Evolutionary conservation across 2,329 filamentous ascomycete genomes (phyloP), one percentile per base, ranked within the genome.

Genomic region (Sarocladium kiliense): DNA sequence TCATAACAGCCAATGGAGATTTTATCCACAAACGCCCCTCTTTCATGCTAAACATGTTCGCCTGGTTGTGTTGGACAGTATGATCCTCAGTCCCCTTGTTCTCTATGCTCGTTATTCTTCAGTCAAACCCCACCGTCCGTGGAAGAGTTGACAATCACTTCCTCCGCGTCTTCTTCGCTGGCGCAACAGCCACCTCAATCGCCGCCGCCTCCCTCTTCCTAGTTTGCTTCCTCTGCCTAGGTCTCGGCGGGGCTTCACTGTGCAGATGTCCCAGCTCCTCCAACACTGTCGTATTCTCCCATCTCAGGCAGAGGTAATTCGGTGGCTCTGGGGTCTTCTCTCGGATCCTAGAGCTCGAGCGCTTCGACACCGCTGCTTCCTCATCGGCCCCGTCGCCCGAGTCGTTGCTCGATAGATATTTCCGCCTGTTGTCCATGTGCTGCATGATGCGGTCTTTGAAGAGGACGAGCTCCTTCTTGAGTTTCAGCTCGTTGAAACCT

Each of bases 401-500:
- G n/a, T 54, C 63, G 14, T 61, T 59, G 19, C 78, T 75, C 1
- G 71, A 67, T 30, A 81, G 77, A 64, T 96, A 96, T 60, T 80
- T 76, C 59, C 84, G 84, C 59, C 95, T 86, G 64, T 86, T 87
- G 63, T 86, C 78, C 92, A 97, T 97, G 64, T 91, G 85, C 58
- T 81, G 79, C 23, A 80, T 75, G 59, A 97, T 96, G 63, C 84
- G 83, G 39, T 92, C 86, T 53, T 85, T 86, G 74, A 87, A 96
- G 19, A 78, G 73, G 53, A 87, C 75, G 3, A 99, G 79, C 68
- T 97, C 93, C 71, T 97, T 97, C 58, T 88, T 84, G 51, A 99
- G 77, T 66, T 91, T 92, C 59, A 88, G 74, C 72, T 99, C 94
- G 60, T 96, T 91, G 60, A 87, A 79, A 1, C 94, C 94, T 16